Conservation (phyloP, 805 yeast genomes). For the Torulaspora gathmanii region DNA sequence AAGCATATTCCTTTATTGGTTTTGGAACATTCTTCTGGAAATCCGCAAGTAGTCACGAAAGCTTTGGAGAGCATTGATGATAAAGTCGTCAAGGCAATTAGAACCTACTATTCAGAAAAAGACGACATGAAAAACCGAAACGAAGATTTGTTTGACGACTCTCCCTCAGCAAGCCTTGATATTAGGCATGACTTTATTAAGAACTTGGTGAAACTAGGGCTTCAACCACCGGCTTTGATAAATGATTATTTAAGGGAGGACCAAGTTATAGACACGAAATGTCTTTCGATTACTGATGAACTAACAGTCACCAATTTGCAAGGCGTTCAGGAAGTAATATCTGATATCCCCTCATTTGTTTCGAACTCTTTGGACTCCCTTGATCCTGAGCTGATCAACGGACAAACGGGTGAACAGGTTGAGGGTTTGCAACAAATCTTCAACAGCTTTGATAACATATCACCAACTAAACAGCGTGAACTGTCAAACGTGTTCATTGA, state of each 20-base stretch:
- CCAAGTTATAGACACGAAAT: conserved; percentile 36
- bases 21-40: conserved; percentile 26
- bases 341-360: conserved; percentile 32
- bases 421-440: conserved; percentile 52
- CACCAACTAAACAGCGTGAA: conserved; percentile 45
- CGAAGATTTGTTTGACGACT: conserved; percentile 51
- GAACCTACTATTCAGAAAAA: conserved; percentile 35
- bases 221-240: conserved; percentile 36
- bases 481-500: conserved; percentile 37
- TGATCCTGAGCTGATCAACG: conserved; percentile 34
- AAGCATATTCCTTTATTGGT: conserved; percentile 47
- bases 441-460: conserved; percentile 41
- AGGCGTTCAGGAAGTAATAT: conserved; percentile 33
- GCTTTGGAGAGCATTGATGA: conserved; percentile 31
- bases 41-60: conserved; percentile 25
- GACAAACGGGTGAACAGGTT: conserved; percentile 48
- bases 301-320: conserved; percentile 32
- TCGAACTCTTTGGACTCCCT: conserved; percentile 22
- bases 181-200: conserved; percentile 50
- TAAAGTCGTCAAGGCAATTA: conserved; percentile 32
- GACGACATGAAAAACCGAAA: conserved; percentile 35
- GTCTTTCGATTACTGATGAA: conserved; percentile 35
- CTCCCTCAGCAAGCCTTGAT: conserved; percentile 44
- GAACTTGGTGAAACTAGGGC: conserved; percentile 39
- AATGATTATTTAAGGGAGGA: conserved; percentile 39